Conservation (phyloP, 164 flowering plant species). For the Kalanchoe fedtschenkoi region DNA sequence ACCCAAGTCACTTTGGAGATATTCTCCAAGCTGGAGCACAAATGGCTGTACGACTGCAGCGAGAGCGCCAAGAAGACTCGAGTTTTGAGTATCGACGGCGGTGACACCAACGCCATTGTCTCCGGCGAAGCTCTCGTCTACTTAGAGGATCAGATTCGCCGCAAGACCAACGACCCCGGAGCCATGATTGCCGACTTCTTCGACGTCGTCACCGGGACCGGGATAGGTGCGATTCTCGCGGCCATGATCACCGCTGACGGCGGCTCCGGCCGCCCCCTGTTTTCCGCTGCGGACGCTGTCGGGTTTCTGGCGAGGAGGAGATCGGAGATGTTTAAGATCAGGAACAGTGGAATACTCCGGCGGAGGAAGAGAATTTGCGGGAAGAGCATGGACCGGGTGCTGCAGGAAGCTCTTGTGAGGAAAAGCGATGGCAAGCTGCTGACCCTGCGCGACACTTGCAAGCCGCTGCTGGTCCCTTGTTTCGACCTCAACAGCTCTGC, state of each 20-base stretch:
- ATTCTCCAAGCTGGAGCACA: constrained; percentile 54
- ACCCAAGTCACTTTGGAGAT: constrained; percentile 49
- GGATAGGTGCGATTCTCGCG: constrained; percentile 58
- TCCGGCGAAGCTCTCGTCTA: constrained; percentile 38
- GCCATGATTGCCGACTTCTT: constrained; percentile 50
- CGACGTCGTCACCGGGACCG: constrained; percentile 54
- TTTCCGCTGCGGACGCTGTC: constrained; percentile 38
- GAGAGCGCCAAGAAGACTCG: constrained; percentile 36
- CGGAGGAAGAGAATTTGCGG: constrained; percentile 31
- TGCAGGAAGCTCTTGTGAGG: constrained; percentile 28
- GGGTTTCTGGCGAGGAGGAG: constrained; percentile 15
- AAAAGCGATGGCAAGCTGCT: constrained; percentile 33
- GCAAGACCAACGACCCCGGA: constrained; percentile 36
- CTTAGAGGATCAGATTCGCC: constrained; percentile 60
- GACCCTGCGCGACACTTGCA: constrained; percentile 59
- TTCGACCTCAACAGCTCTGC: constrained; percentile 55
- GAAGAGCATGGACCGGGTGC: constrained; percentile 33
- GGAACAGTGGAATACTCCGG: constrained; percentile 21
- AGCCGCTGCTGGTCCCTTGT: constrained; percentile 66
- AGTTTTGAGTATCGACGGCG: constrained; percentile 58
- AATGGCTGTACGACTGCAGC: constrained; percentile 50
- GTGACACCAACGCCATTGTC: constrained; percentile 43
- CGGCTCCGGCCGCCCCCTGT: constrained; percentile 45
- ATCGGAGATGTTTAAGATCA: constrained; percentile 25
- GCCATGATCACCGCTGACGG: constrained; percentile 43